phyloP scores from a whole-genome alignment of 371 early-diverging fungal genomes.

The Mortierella sp. region DNA sequence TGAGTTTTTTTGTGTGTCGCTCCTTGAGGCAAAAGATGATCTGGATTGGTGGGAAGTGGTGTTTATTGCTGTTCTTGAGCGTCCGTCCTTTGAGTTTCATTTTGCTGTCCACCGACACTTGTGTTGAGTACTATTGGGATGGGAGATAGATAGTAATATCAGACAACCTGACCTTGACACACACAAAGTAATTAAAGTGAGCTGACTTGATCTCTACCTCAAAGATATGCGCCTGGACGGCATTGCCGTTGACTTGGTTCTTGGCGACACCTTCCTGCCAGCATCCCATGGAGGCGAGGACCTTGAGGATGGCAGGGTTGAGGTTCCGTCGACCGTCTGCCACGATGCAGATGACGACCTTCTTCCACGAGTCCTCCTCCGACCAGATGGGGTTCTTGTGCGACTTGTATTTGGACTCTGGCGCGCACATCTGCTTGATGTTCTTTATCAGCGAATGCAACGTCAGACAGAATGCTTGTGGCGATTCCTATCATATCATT shows the following conservation, averaged over 20 bases:
- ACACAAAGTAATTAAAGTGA: neutral
- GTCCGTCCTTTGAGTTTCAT: slow-evolving; percentile 70
- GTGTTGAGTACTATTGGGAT: slow-evolving; percentile 87
- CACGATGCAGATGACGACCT: slow-evolving; percentile 90
- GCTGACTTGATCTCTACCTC: slow-evolving; percentile 26
- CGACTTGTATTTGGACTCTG: slow-evolving; percentile 75
- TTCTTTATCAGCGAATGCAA: slow-evolving; percentile 89
- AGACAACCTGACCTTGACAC: neutral
- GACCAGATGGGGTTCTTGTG: slow-evolving; percentile 83
- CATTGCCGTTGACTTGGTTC: slow-evolving; percentile 68
- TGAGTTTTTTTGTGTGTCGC: slow-evolving; percentile 90
- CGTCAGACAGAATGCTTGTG: slow-evolving; percentile 86
- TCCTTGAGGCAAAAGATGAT: slow-evolving; percentile 94
- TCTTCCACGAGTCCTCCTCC: slow-evolving; percentile 91
- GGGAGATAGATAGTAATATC: neutral
- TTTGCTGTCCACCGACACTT: slow-evolving; percentile 78
- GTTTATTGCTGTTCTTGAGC: slow-evolving; percentile 62
- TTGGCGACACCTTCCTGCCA: slow-evolving; percentile 94
- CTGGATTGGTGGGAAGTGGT: slow-evolving; percentile 89
- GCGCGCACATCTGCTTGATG: slow-evolving; percentile 63
- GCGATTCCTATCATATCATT: slow-evolving; percentile 75
- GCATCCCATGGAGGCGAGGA: slow-evolving; percentile 89
- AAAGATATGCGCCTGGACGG: slow-evolving; percentile 81
- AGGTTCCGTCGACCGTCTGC: slow-evolving; percentile 83
- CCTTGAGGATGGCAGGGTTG: slow-evolving; percentile 80